Evolutionary conservation across 805 yeast species (phyloP).

Genomic region (Brettanomyces nanus): DNA sequence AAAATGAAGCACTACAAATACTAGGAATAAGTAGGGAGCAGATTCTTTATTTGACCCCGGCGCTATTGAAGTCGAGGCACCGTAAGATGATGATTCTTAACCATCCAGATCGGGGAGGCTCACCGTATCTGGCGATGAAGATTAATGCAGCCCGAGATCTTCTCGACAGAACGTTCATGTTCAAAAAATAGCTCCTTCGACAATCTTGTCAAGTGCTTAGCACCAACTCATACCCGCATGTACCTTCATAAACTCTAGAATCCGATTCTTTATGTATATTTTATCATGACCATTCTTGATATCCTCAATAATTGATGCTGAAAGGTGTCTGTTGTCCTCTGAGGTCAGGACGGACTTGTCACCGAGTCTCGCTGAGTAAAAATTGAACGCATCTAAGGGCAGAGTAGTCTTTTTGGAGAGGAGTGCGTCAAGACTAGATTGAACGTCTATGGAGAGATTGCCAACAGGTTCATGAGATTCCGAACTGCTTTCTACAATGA

Average conservation of each 20-base stretch:
- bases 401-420: slow-evolving; percentile 25
- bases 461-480: too few species aligned
- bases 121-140: slow-evolving; percentile 72
- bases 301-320: slow-evolving; percentile 20
- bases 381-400: slow-evolving; percentile 33
- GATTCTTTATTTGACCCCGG: slow-evolving; percentile 38
- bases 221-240: slow-evolving; percentile 61
- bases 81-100: slow-evolving; percentile 70
- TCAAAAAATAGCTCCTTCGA: slow-evolving; percentile 1
- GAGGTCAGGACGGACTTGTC: slow-evolving; percentile 18
- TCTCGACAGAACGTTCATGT: slow-evolving; percentile 43
- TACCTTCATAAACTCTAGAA: slow-evolving; percentile 45
- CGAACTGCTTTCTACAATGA: too few species aligned
- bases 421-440: slow-evolving; percentile 18
- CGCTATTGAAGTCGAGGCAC: slow-evolving; percentile 60
- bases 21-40: slow-evolving; percentile 51
- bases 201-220: slow-evolving; percentile 1
- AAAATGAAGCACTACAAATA: slow-evolving; percentile 61
- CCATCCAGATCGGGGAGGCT: slow-evolving; percentile 89
- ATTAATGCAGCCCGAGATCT: slow-evolving; percentile 81
- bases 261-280: slow-evolving; percentile 23
- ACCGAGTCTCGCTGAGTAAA: slow-evolving; percentile 34
- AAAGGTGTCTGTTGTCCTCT: slow-evolving; percentile 20
- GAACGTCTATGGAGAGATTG: slow-evolving; percentile 5
- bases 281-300: slow-evolving; percentile 12